phyloP scores from a whole-genome alignment of 2,329 filamentous ascomycete genomes.

The Zymoseptoria passerinii region DNA sequence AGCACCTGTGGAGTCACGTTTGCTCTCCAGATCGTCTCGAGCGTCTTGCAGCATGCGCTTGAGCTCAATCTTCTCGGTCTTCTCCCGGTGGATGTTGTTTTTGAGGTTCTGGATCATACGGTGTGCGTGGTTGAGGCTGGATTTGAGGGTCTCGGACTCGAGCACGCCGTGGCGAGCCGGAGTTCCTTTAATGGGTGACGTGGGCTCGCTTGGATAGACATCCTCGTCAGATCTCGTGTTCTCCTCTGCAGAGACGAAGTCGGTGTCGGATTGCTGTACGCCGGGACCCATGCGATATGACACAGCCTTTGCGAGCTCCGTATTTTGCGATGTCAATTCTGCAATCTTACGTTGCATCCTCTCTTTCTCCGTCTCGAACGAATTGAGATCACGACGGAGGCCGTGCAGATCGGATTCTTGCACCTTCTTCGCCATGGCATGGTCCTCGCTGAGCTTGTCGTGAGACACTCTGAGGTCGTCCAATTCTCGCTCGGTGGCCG shows the following conservation, averaged over 20 bases:
- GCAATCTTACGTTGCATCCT: constrained; percentile 77
- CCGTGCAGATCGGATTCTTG: constrained; percentile 83
- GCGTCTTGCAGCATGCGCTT: constrained; percentile 92
- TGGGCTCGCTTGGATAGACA: constrained; percentile 82
- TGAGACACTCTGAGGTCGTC: constrained; percentile 80
- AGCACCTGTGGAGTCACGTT: constrained; percentile 36
- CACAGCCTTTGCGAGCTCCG: constrained; percentile 79
- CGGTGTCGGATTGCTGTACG: constrained; percentile 19
- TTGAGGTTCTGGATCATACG: constrained; percentile 94
- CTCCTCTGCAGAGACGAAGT: constrained; percentile 55
- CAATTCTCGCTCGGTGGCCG: constrained; percentile 69
- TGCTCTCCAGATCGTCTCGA: constrained; percentile 75
- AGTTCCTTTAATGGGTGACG: constrained; percentile 84
- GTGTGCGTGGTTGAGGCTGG: constrained; percentile 87
- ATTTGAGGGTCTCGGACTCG: constrained; percentile 93
- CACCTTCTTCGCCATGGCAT: constrained; percentile 65
- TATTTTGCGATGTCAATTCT: constrained; percentile 79
- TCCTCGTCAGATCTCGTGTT: constrained; percentile 44
- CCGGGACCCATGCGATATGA: constrained; percentile 53
- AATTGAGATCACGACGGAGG: constrained; percentile 68
- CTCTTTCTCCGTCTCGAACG: constrained; percentile 70
- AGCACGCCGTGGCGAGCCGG: constrained; percentile 74
- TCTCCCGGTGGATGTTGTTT: constrained; percentile 91
- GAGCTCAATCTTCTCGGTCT: constrained; percentile 95
- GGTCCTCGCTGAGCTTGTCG: constrained; percentile 72